phyloP scores from a whole-genome alignment of 805 yeast species.

The Saturnispora halmiae region DNA sequence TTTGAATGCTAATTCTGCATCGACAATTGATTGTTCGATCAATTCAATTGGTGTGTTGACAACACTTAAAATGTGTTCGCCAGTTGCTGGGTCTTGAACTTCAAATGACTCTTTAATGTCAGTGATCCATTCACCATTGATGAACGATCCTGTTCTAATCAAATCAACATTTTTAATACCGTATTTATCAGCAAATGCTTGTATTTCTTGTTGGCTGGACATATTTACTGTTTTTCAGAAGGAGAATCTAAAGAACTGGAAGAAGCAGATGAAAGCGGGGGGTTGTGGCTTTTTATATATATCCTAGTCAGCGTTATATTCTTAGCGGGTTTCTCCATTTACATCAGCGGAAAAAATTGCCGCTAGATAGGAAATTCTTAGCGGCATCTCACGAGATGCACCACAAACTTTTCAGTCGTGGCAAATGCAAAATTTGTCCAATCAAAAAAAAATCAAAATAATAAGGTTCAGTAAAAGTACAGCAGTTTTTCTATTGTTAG shows the following conservation, averaged over 20 bases:
- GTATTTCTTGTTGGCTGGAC: slow-evolving; percentile 23
- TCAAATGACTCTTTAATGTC: slow-evolving; percentile 50
- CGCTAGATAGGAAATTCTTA: background rate
- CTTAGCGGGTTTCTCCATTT: slow-evolving; percentile 1
- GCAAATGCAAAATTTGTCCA: no score
- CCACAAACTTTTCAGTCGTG: no score
- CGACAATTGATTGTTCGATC: slow-evolving; percentile 45
- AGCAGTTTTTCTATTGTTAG: no score
- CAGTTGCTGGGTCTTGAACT: slow-evolving; percentile 50
- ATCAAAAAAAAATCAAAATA: background rate
- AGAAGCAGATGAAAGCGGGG: no score
- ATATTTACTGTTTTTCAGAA: slow-evolving; percentile 11
- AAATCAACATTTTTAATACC: slow-evolving; percentile 40
- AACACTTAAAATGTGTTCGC: slow-evolving; percentile 40
- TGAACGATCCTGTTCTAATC: slow-evolving; percentile 68
- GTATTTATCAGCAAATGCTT: slow-evolving; percentile 24
- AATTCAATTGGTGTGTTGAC: slow-evolving; percentile 45
- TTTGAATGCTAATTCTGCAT: slow-evolving; percentile 46
- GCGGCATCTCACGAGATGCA: background rate
- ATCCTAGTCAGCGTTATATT: no score
- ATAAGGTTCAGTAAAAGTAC: background rate
- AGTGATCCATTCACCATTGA: slow-evolving; percentile 62
- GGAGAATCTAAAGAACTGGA: background rate
- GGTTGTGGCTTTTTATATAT: no score
- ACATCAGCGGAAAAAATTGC: no score